These are phyloP conservation scores for Colletotrichum spaethianum DNA, from an alignment of 2,329 filamentous ascomycete genomes.

Conservation along the genomic window DNA sequence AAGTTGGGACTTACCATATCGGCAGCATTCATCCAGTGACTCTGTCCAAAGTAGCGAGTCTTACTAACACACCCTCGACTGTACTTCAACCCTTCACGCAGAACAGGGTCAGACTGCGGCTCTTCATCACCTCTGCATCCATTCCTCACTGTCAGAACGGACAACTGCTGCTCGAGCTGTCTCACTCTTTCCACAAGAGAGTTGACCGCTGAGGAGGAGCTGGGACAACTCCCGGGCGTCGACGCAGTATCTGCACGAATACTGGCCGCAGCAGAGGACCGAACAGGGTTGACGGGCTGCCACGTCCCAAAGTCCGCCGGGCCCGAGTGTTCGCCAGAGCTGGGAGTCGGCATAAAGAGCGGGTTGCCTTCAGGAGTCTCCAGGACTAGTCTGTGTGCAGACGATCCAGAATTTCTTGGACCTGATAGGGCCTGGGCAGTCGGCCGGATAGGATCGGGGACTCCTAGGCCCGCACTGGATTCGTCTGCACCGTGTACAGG, in stretches of 20 bases:
- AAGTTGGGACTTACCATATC: slow-evolving; percentile 53
- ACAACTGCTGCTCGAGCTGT: slow-evolving; percentile 60
- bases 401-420: neutral
- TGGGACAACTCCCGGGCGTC: slow-evolving; percentile 42
- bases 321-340: slow-evolving; percentile 8
- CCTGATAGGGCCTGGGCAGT: slow-evolving; percentile 22
- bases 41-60: slow-evolving; percentile 62
- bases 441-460: slow-evolving; percentile 20
- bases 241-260: slow-evolving; percentile 24
- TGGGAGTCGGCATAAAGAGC: neutral
- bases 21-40: slow-evolving; percentile 65
- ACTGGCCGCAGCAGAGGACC: neutral
- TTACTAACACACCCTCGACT: slow-evolving; percentile 56
- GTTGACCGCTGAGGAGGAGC: slow-evolving; percentile 45
- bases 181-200: slow-evolving; percentile 55
- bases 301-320: slow-evolving; percentile 21
- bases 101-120: neutral
- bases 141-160: slow-evolving; percentile 12
- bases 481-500: neutral
- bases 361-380: neutral
- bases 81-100: slow-evolving; percentile 27
- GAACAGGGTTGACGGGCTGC: slow-evolving; percentile 3
- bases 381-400: neutral
- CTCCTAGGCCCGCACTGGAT: neutral
- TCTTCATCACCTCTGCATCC: neutral